These are phyloP conservation scores for Pseudofabraea citricarpa DNA, from an alignment of 2,329 filamentous ascomycete genomes.

Conservation along the genomic window DNA sequence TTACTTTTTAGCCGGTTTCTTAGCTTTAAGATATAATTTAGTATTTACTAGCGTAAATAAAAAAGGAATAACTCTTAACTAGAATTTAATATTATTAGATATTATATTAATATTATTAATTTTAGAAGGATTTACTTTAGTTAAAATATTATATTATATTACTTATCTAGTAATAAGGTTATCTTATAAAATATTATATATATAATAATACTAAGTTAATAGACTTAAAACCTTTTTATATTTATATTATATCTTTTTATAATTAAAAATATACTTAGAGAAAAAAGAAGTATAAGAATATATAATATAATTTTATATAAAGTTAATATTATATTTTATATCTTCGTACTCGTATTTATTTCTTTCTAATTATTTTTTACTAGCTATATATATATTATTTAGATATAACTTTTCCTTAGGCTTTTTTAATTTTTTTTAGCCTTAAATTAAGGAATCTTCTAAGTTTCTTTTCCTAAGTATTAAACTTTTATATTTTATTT, in stretches of 20 bases:
- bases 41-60: conserved; percentile 14
- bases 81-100: conserved; percentile 51
- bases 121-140: conserved; percentile 29
- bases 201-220: conserved; percentile 14
- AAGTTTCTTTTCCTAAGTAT: too few relatives aligned
- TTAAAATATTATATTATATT: conserved; percentile 30
- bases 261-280: too few relatives aligned
- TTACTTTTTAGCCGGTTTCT: conserved; percentile 26
- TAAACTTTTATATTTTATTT: too few relatives aligned
- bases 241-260: conserved; percentile 22
- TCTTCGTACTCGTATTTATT: too few relatives aligned
- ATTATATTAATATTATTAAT: conserved; percentile 35
- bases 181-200: conserved; percentile 14
- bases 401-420: too few relatives aligned
- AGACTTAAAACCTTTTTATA: conserved; percentile 10
- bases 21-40: conserved; percentile 21
- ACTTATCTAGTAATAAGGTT: conserved; percentile 44
- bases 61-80: conserved; percentile 31
- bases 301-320: too few relatives aligned
- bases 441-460: too few relatives aligned
- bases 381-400: too few relatives aligned
- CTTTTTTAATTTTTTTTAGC: too few relatives aligned
- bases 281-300: too few relatives aligned
- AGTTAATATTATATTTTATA: too few relatives aligned
- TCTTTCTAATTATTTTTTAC: too few relatives aligned